These are phyloP conservation scores for Vanrija pseudolonga DNA, from an alignment of 1,284 basidiomycete genomes.

Conservation along the genomic window DNA sequence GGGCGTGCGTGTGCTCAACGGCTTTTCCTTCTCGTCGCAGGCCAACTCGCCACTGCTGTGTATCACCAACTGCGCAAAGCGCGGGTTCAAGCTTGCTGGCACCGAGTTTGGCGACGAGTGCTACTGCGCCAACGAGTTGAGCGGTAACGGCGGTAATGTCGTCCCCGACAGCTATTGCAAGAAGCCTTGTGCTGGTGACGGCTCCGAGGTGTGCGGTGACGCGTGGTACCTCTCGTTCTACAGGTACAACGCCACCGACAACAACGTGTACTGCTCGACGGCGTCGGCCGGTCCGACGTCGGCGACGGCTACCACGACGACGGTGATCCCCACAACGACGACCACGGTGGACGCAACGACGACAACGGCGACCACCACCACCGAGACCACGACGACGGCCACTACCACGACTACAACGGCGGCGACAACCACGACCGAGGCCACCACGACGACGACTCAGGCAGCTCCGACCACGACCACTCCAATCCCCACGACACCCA, in stretches of 20 bases:
- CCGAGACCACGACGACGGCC: conserved; percentile 1
- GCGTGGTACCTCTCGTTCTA: conserved; percentile 42
- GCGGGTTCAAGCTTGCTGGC: conserved; percentile 43
- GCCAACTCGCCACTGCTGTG: conserved; percentile 36
- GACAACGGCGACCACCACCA: background rate
- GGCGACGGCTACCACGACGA: background rate
- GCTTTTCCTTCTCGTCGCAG: conserved; percentile 29
- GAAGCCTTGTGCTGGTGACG: conserved; percentile 36
- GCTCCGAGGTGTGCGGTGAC: conserved; percentile 30
- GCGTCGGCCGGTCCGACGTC: background rate
- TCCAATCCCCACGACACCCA: conserved; percentile 11
- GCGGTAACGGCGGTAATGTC: conserved; percentile 27
- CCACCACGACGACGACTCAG: background rate
- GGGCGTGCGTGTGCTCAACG: conserved; percentile 34
- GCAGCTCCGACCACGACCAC: background rate
- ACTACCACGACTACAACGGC: conserved; percentile 3
- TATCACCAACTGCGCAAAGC: conserved; percentile 35
- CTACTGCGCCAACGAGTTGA: conserved; percentile 38
- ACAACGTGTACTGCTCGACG: background rate
- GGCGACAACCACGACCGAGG: conserved; percentile 4
- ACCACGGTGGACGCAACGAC: conserved; percentile 16
- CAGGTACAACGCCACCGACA: conserved; percentile 23
- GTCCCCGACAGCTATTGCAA: conserved; percentile 26
- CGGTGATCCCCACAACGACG: background rate
- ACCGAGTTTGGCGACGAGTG: conserved; percentile 45